phyloP scores from a whole-genome alignment of 768 basidiomycete species.

The Collybiopsis luxurians region DNA sequence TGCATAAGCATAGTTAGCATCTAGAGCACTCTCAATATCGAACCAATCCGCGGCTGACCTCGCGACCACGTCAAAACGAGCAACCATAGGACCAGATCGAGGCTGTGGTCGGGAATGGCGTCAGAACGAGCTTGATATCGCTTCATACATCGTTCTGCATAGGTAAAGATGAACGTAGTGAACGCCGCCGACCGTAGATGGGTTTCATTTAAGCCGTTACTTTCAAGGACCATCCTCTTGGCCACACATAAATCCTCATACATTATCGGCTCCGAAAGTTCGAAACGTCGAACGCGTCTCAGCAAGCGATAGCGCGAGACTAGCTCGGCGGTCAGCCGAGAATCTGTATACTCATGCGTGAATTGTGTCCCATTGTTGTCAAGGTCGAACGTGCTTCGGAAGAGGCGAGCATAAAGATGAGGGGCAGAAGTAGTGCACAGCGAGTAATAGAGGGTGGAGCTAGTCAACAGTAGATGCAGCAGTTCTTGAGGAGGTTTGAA shows the following conservation, averaged over 20 bases:
- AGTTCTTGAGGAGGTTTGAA: constrained; percentile 40
- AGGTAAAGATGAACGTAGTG: constrained; percentile 31
- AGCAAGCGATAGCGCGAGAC: constrained; percentile 45
- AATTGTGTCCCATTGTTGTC: constrained; percentile 18
- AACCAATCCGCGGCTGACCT: constrained; percentile 24
- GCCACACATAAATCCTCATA: constrained; percentile 53
- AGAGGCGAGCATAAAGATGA: constrained; percentile 56
- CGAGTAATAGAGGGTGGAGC: constrained; percentile 37
- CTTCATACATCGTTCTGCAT: constrained; percentile 16
- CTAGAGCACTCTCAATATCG: neutral
- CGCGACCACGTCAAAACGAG: constrained; percentile 32
- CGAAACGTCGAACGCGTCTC: constrained; percentile 40
- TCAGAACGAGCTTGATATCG: neutral
- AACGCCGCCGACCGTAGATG: constrained; percentile 43
- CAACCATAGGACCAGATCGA: constrained; percentile 23
- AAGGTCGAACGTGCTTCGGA: constrained; percentile 47
- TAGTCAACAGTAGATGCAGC: constrained; percentile 42
- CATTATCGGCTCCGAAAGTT: constrained; percentile 27
- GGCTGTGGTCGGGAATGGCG: neutral
- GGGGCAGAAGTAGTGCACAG: constrained; percentile 44
- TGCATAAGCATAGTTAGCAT: constrained; percentile 19
- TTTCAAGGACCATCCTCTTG: constrained; percentile 61
- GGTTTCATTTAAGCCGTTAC: constrained; percentile 42
- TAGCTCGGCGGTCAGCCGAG: constrained; percentile 47
- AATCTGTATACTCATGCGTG: constrained; percentile 29